These are phyloP conservation scores for Sordaria brevicollis DNA, from an alignment of 495 filamentous ascomycete species.

Conservation along the genomic window DNA sequence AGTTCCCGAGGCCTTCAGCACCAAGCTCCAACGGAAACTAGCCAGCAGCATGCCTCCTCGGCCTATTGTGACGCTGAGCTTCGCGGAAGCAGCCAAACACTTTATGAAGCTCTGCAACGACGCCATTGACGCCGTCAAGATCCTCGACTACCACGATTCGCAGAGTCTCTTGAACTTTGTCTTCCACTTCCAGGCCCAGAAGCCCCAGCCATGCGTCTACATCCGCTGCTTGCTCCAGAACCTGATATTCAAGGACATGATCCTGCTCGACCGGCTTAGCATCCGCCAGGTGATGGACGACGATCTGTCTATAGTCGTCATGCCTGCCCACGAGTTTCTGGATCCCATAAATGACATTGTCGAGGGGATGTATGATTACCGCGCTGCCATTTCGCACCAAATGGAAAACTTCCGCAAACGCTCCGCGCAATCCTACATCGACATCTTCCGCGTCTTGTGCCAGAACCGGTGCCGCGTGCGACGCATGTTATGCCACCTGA, in stretches of 20 bases:
- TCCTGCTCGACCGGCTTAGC: conserved; percentile 52
- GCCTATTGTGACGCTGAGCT: conserved; percentile 68
- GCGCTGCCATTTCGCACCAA: conserved; percentile 60
- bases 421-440: conserved; percentile 65
- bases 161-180: conserved; percentile 61
- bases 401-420: conserved; percentile 76
- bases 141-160: conserved; percentile 57
- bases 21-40: conserved; percentile 78
- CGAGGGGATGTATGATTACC: too few relatives aligned
- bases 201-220: conserved; percentile 74
- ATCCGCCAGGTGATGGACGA: conserved; percentile 67
- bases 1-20: conserved; percentile 72
- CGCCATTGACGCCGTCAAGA: conserved; percentile 55
- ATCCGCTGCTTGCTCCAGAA: conserved; percentile 72
- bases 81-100: conserved; percentile 59
- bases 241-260: conserved; percentile 61
- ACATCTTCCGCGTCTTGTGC: conserved; percentile 72
- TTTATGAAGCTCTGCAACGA: conserved; percentile 64
- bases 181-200: conserved; percentile 62
- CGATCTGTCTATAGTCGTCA: conserved; percentile 64
- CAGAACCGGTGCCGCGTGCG: conserved; percentile 85
- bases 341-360: conserved; percentile 63
- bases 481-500: conserved; percentile 68
- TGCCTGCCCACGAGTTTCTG: conserved; percentile 61
- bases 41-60: conserved; percentile 89